A percentile compares a stretch with the other conserved stretches of the same genome.
Evolutionary conservation across 2,329 filamentous ascomycete species (phyloP).

Genomic region (Dactylella cylindrospora): DNA sequence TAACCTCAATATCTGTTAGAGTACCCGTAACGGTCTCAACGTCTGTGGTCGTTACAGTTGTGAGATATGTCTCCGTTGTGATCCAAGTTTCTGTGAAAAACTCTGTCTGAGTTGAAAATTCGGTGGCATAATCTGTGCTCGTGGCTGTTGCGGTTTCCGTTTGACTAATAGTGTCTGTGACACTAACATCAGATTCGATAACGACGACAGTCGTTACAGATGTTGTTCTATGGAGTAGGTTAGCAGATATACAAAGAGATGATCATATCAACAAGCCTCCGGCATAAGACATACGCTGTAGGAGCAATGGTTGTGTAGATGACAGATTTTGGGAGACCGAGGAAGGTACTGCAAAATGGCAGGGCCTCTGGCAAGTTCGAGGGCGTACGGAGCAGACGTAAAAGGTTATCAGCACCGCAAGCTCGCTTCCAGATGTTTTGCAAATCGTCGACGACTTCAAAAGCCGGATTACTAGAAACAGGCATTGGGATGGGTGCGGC

Average conservation of each 20-base stretch:
- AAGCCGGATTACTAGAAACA: slow-evolving; percentile 10
- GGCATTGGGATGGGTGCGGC: slow-evolving; percentile 6
- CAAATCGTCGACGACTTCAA: slow-evolving; percentile 12
- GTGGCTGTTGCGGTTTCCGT: not conserved
- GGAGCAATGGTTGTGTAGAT: slow-evolving; percentile 7
- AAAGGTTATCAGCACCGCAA: slow-evolving; percentile 12
- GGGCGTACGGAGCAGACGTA: slow-evolving; percentile 12
- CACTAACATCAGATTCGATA: not conserved
- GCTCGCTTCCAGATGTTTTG: slow-evolving; percentile 1
- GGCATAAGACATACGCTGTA: slow-evolving; percentile 9
- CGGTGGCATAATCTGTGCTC: slow-evolving; percentile 6
- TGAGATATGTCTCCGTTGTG: too few relatives aligned
- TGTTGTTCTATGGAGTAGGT: not conserved
- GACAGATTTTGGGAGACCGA: not conserved
- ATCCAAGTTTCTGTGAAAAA: slow-evolving; percentile 10
- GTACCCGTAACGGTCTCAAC: not conserved
- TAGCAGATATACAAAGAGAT: not conserved
- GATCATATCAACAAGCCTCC: too few relatives aligned
- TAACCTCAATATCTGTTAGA: slow-evolving; percentile 5
- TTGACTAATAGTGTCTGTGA: slow-evolving; percentile 10
- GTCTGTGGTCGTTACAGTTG: slow-evolving; percentile 5
- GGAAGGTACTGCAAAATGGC: slow-evolving; percentile 14
- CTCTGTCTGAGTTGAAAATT: not conserved
- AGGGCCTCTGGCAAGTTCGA: slow-evolving; percentile 11
- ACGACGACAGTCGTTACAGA: slow-evolving; percentile 8